Evolutionary conservation across 331 rosid genomes (phyloP), one percentile per base, ranked within the genome.

Genomic region (Arachis monticola): DNA sequence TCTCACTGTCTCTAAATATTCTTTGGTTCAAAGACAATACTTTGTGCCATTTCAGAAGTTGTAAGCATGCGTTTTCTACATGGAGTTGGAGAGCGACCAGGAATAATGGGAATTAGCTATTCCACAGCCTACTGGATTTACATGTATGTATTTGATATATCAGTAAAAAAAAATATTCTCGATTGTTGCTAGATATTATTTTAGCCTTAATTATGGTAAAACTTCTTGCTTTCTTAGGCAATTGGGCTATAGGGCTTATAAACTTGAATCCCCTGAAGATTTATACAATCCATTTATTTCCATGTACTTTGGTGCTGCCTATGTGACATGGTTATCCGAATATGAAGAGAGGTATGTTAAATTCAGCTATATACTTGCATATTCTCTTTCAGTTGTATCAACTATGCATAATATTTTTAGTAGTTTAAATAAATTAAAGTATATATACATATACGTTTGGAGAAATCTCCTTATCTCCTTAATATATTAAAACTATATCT

Each of bases 301-400:
- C n/a, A 88, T 93, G 97, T 93, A 93, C 86, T 93, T 91, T 30
- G 97, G 98, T 79, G 89, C 96, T 55, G 96, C 94, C 55, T 93
- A 89, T 80, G 73, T 87, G 55, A 84, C 78, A 59, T 93, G 96
- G 94, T 72, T 93, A 77, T 78, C 80, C 12, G 89, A 89, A 73
- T 93, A 84, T 66, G 96, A 93, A 80, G 98, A 89, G 53, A 82
- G 96, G 98, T 89, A 85, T 35, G 73, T 60, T 32, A 32, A 32
- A 32, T 32, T 32, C 22, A 17, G 22, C 22, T 17, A 17, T 17
- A 17, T 17, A 17, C 22, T 17, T 17, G 22, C 22, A 17, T 17
- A 17, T 17, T 17, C 22, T 17, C 22, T 17, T 17, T 17, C 22
- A 17, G 22, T 17, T 17, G 22, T 17, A 17, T 17, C 22, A 17